Evolutionary conservation across 1,284 basidiomycete genomes (phyloP).

Genomic region (Malassezia nana): DNA sequence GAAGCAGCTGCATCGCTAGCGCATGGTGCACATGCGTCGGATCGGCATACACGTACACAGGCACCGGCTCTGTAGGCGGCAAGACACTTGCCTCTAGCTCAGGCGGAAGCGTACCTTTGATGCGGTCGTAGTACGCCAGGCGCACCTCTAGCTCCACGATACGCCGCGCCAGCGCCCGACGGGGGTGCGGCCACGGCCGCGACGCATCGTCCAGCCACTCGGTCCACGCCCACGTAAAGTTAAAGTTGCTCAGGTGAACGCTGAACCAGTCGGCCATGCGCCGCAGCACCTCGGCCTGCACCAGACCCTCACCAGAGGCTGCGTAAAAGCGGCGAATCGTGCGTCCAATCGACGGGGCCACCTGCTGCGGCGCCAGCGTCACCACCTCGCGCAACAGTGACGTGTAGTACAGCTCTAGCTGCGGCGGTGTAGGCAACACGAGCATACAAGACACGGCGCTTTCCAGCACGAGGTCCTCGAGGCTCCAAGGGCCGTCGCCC

Average conservation of each 20-base stretch:
- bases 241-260: slow-evolving; percentile 92
- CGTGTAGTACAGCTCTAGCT: slow-evolving; percentile 71
- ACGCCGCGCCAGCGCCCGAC: slow-evolving; percentile 73
- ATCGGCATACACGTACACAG: slow-evolving; percentile 68
- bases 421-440: slow-evolving; percentile 64
- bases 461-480: slow-evolving; percentile 49
- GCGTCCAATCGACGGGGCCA: slow-evolving; percentile 91
- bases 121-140: slow-evolving; percentile 83
- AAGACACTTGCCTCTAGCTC: slow-evolving; percentile 60
- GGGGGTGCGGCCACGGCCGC: slow-evolving; percentile 64
- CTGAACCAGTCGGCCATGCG: slow-evolving; percentile 90
- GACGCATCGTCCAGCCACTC: slow-evolving; percentile 89
- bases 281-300: slow-evolving; percentile 72
- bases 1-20: slow-evolving; percentile 68
- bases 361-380: slow-evolving; percentile 75
- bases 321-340: slow-evolving; percentile 76
- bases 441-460: slow-evolving; percentile 67
- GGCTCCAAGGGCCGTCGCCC: slow-evolving; percentile 23
- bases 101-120: slow-evolving; percentile 79
- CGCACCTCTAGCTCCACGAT: slow-evolving; percentile 82
- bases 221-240: slow-evolving; percentile 99
- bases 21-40: slow-evolving; percentile 66
- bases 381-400: slow-evolving; percentile 84
- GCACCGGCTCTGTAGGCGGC: slow-evolving; percentile 65
- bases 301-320: slow-evolving; percentile 31